A percentile compares a stretch with the other conserved stretches of the same genome.
Evolutionary conservation across 805 yeast species (phyloP).

Genomic region (Barnettozyma sp.): DNA sequence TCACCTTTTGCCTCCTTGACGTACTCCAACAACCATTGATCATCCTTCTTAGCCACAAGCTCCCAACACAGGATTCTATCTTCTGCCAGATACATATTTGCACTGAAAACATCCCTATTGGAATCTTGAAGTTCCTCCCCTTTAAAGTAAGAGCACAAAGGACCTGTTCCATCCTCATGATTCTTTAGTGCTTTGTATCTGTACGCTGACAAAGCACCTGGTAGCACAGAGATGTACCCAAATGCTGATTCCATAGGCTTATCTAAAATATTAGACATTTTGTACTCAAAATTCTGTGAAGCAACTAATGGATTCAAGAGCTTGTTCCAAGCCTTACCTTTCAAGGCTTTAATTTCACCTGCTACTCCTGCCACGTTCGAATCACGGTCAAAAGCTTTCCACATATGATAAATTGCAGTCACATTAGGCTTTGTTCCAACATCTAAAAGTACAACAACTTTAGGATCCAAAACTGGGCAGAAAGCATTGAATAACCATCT

Average conservation of each 20-base stretch:
- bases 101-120: constrained; percentile 78
- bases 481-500: constrained; percentile 96
- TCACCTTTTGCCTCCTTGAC: constrained; percentile 93
- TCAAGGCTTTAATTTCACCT: constrained; percentile 94
- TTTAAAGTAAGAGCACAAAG: constrained; percentile 78
- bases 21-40: constrained; percentile 85
- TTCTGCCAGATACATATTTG: constrained; percentile 96
- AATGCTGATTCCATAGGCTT: constrained; percentile 90
- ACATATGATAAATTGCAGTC: constrained; percentile 81
- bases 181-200: constrained; percentile 81
- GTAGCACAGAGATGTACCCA: constrained; percentile 89
- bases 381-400: constrained; percentile 97
- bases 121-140: constrained; percentile 63
- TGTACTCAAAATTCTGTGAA: constrained; percentile 93
- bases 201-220: constrained; percentile 95
- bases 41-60: constrained; percentile 75
- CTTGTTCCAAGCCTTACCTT: constrained; percentile 80
- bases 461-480: constrained; percentile 88
- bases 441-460: constrained; percentile 81
- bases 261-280: constrained; percentile 93
- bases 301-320: constrained; percentile 88
- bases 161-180: constrained; percentile 89
- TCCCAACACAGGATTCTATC: constrained; percentile 97
- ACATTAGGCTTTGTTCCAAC: constrained; percentile 97
- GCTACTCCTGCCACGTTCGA: constrained; percentile 99